A percentile compares a stretch with the other conserved stretches of the same genome.
Evolutionary conservation across 2,329 filamentous ascomycete genomes (phyloP).

Genomic region (Phialophora verrucosa): DNA sequence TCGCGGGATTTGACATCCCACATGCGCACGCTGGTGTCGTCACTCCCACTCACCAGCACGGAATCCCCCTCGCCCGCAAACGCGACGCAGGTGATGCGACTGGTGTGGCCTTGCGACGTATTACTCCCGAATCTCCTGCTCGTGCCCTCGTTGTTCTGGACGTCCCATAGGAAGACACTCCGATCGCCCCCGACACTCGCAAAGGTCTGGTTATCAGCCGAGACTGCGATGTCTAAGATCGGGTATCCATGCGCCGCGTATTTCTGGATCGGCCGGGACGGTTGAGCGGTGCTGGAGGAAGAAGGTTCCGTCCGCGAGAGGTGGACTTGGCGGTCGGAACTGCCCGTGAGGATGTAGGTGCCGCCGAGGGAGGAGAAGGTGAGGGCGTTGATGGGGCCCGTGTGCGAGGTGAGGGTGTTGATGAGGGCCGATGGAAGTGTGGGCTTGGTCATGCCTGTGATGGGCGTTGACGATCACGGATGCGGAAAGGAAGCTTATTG

Average conservation of each 20-base stretch:
- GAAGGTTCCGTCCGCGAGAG: constrained; percentile 71
- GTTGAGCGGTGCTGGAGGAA: constrained; percentile 42
- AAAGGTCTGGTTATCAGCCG: constrained; percentile 79
- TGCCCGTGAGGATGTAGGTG: constrained; percentile 82
- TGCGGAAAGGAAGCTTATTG: neutral
- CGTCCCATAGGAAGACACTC: constrained; percentile 92
- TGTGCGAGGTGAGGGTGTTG: constrained; percentile 54
- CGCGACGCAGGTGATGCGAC: constrained; percentile 76
- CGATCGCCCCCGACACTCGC: constrained; percentile 89
- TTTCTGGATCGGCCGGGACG: constrained; percentile 72
- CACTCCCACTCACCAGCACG: constrained; percentile 73
- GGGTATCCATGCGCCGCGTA: constrained; percentile 92
- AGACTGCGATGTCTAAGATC: constrained; percentile 78
- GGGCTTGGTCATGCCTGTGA: neutral
- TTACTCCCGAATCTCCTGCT: constrained; percentile 72
- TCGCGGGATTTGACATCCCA: constrained; percentile 70
- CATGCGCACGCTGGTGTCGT: constrained; percentile 75
- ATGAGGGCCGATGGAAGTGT: constrained; percentile 48
- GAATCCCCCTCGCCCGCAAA: constrained; percentile 76
- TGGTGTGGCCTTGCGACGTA: constrained; percentile 63
- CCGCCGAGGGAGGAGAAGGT: constrained; percentile 74
- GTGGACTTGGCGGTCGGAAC: constrained; percentile 80
- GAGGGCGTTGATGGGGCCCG: constrained; percentile 70
- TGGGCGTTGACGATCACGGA: neutral
- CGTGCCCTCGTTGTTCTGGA: constrained; percentile 73